Evolutionary conservation across 2,329 filamentous ascomycete genomes (phyloP).

Genomic region (Aspergillus tamarii): DNA sequence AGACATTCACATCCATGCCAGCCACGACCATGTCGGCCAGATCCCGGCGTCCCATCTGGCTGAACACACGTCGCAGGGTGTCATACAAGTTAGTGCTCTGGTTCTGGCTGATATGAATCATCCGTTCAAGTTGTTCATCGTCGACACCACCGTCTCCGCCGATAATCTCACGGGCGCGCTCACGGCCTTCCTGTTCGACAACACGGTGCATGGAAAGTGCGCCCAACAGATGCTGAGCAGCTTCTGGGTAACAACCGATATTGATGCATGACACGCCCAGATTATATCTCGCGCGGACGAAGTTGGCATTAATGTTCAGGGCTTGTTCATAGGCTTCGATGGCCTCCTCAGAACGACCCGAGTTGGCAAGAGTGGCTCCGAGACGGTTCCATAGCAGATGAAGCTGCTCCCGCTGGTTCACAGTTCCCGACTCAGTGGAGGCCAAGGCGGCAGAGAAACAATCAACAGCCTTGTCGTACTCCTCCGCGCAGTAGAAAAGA

Average conservation of each 20-base stretch:
- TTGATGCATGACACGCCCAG: slow-evolving; percentile 96
- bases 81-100: slow-evolving; percentile 96
- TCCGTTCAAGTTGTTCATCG: slow-evolving; percentile 78
- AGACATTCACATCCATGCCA: slow-evolving; percentile 87
- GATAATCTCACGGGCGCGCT: slow-evolving; percentile 81
- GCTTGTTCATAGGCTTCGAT: slow-evolving; percentile 96
- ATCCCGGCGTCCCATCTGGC: slow-evolving; percentile 89
- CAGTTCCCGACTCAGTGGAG: slow-evolving; percentile 78
- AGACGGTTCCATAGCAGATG: slow-evolving; percentile 97
- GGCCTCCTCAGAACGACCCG: slow-evolving; percentile 88
- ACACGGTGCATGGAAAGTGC: slow-evolving; percentile 95
- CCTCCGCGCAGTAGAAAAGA: slow-evolving; percentile 95
- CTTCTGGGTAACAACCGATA: slow-evolving; percentile 91
- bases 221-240: slow-evolving; percentile 87
- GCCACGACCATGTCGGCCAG: slow-evolving; percentile 83
- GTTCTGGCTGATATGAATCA: slow-evolving; percentile 81
- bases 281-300: slow-evolving; percentile 95
- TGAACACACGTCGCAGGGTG: slow-evolving; percentile 91
- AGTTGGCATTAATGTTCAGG: slow-evolving; percentile 87
- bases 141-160: slow-evolving; percentile 54
- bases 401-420: slow-evolving; percentile 82
- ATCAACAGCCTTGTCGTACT: slow-evolving; percentile 98
- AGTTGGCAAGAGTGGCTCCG: slow-evolving; percentile 93
- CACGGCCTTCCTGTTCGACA: slow-evolving; percentile 81
- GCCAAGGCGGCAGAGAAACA: slow-evolving; percentile 93